Evolutionary conservation across 768 basidiomycete species (phyloP).

Genomic region (Rhizopogon vinicolor): DNA sequence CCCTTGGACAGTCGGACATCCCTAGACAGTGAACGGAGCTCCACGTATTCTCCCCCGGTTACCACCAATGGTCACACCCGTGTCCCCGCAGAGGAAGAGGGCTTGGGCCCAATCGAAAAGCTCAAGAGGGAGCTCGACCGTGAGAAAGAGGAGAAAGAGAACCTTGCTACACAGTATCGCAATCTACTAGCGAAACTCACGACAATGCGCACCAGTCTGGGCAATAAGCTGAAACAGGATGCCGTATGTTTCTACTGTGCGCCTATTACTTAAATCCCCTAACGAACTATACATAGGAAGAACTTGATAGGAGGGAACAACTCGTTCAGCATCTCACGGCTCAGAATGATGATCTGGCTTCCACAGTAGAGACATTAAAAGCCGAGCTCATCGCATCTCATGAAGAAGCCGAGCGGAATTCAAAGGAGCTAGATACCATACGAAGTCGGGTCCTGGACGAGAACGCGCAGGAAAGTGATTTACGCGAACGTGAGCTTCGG

Average conservation of each 20-base stretch:
- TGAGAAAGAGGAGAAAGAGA: constrained; percentile 82
- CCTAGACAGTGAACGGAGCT: constrained; percentile 42
- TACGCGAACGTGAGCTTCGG: constrained; percentile 76
- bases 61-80: constrained; percentile 33
- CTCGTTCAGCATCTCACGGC: constrained; percentile 72
- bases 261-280: neutral
- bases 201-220: constrained; percentile 88
- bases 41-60: constrained; percentile 19
- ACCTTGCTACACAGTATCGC: constrained; percentile 80
- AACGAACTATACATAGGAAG: constrained; percentile 64
- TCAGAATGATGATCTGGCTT: constrained; percentile 69
- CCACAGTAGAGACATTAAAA: constrained; percentile 76
- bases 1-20: constrained; percentile 34
- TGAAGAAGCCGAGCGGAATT: constrained; percentile 67
- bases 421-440: constrained; percentile 64
- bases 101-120: constrained; percentile 46
- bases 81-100: constrained; percentile 30
- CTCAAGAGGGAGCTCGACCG: constrained; percentile 74
- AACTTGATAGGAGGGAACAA: constrained; percentile 91
- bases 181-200: constrained; percentile 85
- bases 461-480: constrained; percentile 60
- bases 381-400: constrained; percentile 73
- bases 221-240: constrained; percentile 93
- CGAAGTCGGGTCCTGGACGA: constrained; percentile 63
- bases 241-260: constrained; percentile 57